phyloP scores from a whole-genome alignment of 2,329 filamentous ascomycete species.

The Aspergillus versicolor region DNA sequence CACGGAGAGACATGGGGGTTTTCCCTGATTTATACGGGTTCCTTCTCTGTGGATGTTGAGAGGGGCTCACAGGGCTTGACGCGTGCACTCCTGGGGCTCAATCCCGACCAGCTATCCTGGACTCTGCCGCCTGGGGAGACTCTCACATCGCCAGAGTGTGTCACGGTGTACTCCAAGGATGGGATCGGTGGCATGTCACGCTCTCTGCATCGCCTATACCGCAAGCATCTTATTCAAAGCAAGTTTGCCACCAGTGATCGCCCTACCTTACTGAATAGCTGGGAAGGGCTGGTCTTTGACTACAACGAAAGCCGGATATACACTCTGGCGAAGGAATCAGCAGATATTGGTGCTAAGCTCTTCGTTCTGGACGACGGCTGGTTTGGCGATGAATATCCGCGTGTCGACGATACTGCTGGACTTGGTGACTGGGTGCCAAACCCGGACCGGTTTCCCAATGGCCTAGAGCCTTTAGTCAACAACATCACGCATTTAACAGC shows the following conservation, averaged over 20 bases:
- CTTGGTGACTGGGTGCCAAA: too few relatives aligned
- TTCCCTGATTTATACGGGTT: conserved; percentile 64
- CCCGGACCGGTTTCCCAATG: too few relatives aligned
- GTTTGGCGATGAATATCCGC: too few relatives aligned
- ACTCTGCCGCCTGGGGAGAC: conserved; percentile 55
- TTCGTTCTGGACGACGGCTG: too few relatives aligned
- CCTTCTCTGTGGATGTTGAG: conserved; percentile 62
- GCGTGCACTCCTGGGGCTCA: conserved; percentile 58
- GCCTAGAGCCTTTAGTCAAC: too few relatives aligned
- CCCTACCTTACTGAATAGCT: conserved; percentile 63
- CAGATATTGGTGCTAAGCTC: too few relatives aligned
- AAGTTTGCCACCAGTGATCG: conserved; percentile 54
- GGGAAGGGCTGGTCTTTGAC: conserved; percentile 63
- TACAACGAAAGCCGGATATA: conserved; percentile 56
- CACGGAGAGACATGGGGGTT: conserved; percentile 65
- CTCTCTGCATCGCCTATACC: conserved; percentile 61
- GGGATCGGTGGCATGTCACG: conserved; percentile 64
- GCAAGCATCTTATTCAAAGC: conserved; percentile 60
- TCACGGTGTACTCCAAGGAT: conserved; percentile 59
- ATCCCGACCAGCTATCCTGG: conserved; percentile 56
- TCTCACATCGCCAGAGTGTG: conserved; percentile 62
- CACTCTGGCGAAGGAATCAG: too few relatives aligned
- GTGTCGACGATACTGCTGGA: too few relatives aligned
- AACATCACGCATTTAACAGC: too few relatives aligned
- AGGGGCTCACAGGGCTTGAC: conserved; percentile 62